Evolutionary conservation across 176 grass and related monocot genomes (phyloP), one percentile per base, ranked within the genome.

Genomic region (Canna indica): DNA sequence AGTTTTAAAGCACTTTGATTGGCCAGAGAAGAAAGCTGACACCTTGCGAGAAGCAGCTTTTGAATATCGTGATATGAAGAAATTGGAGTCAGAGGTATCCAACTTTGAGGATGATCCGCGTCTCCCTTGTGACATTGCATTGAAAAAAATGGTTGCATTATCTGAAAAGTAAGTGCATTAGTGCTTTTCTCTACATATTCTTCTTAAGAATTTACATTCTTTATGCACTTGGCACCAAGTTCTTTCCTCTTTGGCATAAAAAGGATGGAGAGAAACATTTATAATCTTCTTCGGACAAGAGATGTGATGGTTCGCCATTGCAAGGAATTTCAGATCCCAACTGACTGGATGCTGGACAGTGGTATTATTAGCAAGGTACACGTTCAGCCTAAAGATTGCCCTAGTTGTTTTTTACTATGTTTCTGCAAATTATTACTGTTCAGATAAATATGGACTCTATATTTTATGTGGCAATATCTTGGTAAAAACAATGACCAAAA

Each of bases 11-110:
- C 94, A 99, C 81, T 99, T 99, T 70, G 89, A 93, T 64, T 99
- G 94, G 94, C 94, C 94, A 13, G 94, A 99, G 78, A 99, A 82
- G 75, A 99, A 99, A 82, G 90, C 94, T 1, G 94, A 99, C 56
- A 88, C 82, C 31, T 78, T 99, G 32, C 73, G 94, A 73, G 94
- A 99, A 75, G 94, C 94, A n/a, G 94, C 94, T 47, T 99, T 99
- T 70, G 94, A 84, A 50, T 99, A 93, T 33, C 88, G 85, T 31
- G 94, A 99, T 76, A 61, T 99, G 54, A 99, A 99, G 79, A 99
- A 93, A 76, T 64, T 99, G 77, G 94, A 93, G 65, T 75, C 67
- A 0, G 90, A 99, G 77, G 90, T 99, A 77, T 87, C 86, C 25
- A 90, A 93, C 80, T 99, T 87, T 34, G 80, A 85, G 84, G 94